Conservation (phyloP, 805 yeast species). For the Kodamaea laetipori region DNA sequence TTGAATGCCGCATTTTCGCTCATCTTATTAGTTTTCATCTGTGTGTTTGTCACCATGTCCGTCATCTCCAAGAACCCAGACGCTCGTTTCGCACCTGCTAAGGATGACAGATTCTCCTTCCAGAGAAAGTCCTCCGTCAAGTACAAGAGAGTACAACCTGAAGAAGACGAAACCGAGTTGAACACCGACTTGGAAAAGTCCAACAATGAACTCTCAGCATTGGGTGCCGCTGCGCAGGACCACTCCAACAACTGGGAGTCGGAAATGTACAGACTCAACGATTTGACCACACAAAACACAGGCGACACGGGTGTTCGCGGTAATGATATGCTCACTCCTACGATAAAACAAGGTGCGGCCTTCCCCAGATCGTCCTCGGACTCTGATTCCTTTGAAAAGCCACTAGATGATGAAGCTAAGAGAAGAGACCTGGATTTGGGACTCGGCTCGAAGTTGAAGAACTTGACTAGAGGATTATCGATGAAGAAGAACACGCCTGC, state of each 20-base stretch:
- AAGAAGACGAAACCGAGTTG: not conserved
- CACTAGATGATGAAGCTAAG: not conserved
- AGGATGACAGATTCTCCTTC: slow-evolving; percentile 91
- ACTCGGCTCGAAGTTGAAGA: slow-evolving; percentile 38
- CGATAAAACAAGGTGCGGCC: slow-evolving; percentile 32
- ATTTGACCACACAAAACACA: slow-evolving; percentile 16
- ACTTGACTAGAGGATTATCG: slow-evolving; percentile 47
- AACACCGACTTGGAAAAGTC: slow-evolving; percentile 12
- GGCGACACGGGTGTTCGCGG: slow-evolving; percentile 2
- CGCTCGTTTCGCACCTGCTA: slow-evolving; percentile 83
- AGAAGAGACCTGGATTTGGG: slow-evolving; percentile 3
- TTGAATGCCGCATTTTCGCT: slow-evolving; percentile 87
- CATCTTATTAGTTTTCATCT: slow-evolving; percentile 67
- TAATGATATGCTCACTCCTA: slow-evolving; percentile 32
- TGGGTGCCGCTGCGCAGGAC: slow-evolving; percentile 81
- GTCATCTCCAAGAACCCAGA: slow-evolving; percentile 83
- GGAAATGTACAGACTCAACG: slow-evolving; percentile 56
- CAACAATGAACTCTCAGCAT: slow-evolving; percentile 45
- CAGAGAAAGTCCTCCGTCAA: slow-evolving; percentile 47
- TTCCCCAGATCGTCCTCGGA: slow-evolving; percentile 8
- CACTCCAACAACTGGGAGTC: slow-evolving; percentile 75
- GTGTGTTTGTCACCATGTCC: slow-evolving; percentile 64
- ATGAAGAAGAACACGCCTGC: slow-evolving; percentile 20
- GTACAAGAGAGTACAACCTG: slow-evolving; percentile 10
- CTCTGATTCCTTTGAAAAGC: slow-evolving; percentile 9